Conservation (phyloP, 768 basidiomycete species). For the Filobasidium wieringae region DNA sequence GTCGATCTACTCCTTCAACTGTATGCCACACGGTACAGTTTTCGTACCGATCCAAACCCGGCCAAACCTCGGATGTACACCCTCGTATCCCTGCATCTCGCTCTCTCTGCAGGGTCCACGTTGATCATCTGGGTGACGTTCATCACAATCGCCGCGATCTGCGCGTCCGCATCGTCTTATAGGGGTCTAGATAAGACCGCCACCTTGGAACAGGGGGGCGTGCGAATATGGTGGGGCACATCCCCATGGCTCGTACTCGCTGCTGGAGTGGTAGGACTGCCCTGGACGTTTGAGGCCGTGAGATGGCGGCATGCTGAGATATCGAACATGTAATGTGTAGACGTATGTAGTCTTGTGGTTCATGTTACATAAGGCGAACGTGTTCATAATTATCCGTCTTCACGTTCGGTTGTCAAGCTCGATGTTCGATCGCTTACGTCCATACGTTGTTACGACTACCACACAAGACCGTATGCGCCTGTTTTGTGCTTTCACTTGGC, state of each 20-base stretch:
- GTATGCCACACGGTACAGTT: conserved; percentile 4
- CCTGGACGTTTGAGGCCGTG: conserved; percentile 10
- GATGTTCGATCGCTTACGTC: too few species aligned
- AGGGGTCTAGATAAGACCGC: background rate
- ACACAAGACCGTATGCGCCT: too few species aligned
- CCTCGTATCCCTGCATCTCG: conserved; percentile 2
- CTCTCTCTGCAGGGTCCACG: background rate
- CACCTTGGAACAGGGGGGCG: background rate
- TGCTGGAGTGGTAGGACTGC: background rate
- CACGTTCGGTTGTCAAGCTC: too few species aligned
- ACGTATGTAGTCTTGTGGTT: too few species aligned
- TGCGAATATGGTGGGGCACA: conserved; percentile 10
- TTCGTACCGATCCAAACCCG: background rate
- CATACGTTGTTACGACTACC: too few species aligned
- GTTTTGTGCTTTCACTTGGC: too few species aligned
- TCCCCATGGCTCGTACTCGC: conserved; percentile 1
- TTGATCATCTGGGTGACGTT: conserved; percentile 2
- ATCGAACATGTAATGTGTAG: background rate
- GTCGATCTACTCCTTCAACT: conserved; percentile 3
- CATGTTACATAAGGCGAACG: too few species aligned
- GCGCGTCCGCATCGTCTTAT: background rate
- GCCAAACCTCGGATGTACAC: conserved; percentile 5
- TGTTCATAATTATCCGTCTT: too few species aligned
- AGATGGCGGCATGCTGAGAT: conserved; percentile 10
- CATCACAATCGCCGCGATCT: conserved; percentile 3